Percentiles rank a stretch among this genome's conserved stretches.
These are phyloP conservation scores for Phytophthora citrophthora DNA, from an alignment of 352 stramenopile genomes.

Conservation along the genomic window DNA sequence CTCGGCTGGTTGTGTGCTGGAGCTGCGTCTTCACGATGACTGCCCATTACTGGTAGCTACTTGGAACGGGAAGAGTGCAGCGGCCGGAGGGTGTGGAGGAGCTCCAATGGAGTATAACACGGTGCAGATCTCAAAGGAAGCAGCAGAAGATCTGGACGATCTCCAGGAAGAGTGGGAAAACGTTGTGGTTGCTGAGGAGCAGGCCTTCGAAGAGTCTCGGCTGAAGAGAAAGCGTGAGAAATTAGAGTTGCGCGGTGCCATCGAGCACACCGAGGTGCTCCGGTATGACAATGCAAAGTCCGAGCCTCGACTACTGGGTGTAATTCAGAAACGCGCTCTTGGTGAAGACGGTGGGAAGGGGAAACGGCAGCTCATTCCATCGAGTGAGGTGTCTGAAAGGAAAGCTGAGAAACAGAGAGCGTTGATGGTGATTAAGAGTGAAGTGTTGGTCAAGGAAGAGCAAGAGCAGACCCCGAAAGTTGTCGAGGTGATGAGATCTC, in stretches of 20 bases:
- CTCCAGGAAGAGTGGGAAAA: conserved; percentile 73
- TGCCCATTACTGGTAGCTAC: conserved; percentile 71
- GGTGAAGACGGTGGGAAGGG: conserved; percentile 9
- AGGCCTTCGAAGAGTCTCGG: conserved; percentile 58
- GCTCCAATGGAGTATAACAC: conserved; percentile 73
- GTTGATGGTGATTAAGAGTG: conserved; percentile 27
- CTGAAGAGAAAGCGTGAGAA: conserved; percentile 59
- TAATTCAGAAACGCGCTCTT: conserved; percentile 52
- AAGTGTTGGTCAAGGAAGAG: conserved; percentile 41
- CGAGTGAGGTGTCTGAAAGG: neutral
- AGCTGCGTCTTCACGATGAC: conserved; percentile 80
- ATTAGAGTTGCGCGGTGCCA: conserved; percentile 52
- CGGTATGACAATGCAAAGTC: conserved; percentile 53
- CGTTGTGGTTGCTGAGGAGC: conserved; percentile 58
- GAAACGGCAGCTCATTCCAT: conserved; percentile 22
- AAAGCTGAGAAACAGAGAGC: conserved; percentile 19
- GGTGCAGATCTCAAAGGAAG: conserved; percentile 85
- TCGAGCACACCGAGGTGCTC: conserved; percentile 73
- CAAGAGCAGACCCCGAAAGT: conserved; percentile 27
- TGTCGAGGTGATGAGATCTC: conserved; percentile 32
- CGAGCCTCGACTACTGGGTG: conserved; percentile 52
- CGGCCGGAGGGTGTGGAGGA: conserved; percentile 27
- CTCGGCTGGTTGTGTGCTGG: conserved; percentile 62
- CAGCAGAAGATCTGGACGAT: conserved; percentile 78
- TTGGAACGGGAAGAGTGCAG: conserved; percentile 63